Percentiles rank a stretch among this genome's conserved stretches.
Evolutionary conservation across 805 yeast species (phyloP).

Genomic region (Suhomyces tanzawaensis): DNA sequence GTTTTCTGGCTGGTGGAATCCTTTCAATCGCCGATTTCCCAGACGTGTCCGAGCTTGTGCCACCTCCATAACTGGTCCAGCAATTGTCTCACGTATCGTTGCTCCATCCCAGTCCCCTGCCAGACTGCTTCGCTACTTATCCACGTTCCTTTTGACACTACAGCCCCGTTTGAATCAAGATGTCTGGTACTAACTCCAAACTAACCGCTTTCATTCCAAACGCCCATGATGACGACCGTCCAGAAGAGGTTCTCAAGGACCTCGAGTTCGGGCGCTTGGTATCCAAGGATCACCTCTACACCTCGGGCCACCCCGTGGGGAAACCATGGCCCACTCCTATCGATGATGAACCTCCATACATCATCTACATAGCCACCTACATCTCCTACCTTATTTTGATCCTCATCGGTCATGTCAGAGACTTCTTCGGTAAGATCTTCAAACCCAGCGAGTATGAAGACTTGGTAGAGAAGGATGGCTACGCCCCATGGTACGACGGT

Average conservation of each 20-base stretch:
- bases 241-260: conserved; percentile 39
- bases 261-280: conserved; percentile 74
- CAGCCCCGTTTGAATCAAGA: too few species aligned
- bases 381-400: conserved; percentile 80
- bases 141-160: background rate
- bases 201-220: conserved; percentile 28
- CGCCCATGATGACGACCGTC: conserved; percentile 37
- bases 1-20: too few species aligned
- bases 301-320: conserved; percentile 55
- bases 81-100: background rate
- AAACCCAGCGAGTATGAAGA: conserved; percentile 63
- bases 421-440: conserved; percentile 77
- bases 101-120: background rate
- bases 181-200: background rate
- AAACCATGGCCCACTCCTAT: conserved; percentile 61
- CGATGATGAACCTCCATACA: conserved; percentile 85
- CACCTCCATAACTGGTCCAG: background rate
- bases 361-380: conserved; percentile 76
- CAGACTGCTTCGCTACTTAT: background rate
- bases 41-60: too few species aligned
- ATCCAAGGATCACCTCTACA: conserved; percentile 61
- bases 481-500: conserved; percentile 93
- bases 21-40: too few species aligned
- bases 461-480: conserved; percentile 76
- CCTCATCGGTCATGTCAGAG: conserved; percentile 86